Base-by-base conservation (phyloP, 2,329 filamentous ascomycete species). In the Westerdykella sp. region DNA sequence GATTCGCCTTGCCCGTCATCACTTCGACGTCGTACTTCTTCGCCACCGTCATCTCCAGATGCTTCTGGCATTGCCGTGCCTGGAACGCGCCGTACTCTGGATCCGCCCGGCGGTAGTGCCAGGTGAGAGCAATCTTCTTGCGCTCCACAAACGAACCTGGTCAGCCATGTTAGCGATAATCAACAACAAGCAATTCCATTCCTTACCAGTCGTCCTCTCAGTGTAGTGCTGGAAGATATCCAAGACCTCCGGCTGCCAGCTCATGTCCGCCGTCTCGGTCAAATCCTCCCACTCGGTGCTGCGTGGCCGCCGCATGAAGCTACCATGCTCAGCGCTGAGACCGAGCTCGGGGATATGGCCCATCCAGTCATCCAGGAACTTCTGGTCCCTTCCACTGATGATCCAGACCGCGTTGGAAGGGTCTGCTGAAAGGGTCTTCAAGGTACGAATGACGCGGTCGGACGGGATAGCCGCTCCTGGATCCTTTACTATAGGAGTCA, bases 261-360 rank as follows among this genome's bases (percentile, higher is more conserved):
- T 80, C 88, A 97, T 96, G 65, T 96, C 84, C 45, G 86, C 81
- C 51, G 76, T 83, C 65, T 91, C 88, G 0, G 90, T 87, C 41
- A 96, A 72, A 58, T 96, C 96, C 64, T 88, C 81, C 93, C 93
- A 98, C 34, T 83, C 77, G 2, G 83, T 78, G 14, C 75, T 77
- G 32, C 83, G 78, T 5, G 93, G 93, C 51, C 87, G 77, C 47
- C 87, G 83, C 69, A 97, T 88, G 66, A 97, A 98, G 61, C 89
- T 95, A 41, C 93, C 93, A 62, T 98, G 93, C 70, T 98, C 93
- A 1, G 93, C 93, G 56, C 88, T 95, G 60, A 98, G 84, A n/a
- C 93, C 93, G 11, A 98, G 74, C 60, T 86, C 82, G 1, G 80
- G 67, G 52, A 97, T 95, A 68, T 95, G 85, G n/a, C 91, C 93